Percentiles rank a stretch among this genome's conserved stretches.
Evolutionary conservation across 2,329 filamentous ascomycete species (phyloP).

Genomic region (Colletotrichum euphorbiae): DNA sequence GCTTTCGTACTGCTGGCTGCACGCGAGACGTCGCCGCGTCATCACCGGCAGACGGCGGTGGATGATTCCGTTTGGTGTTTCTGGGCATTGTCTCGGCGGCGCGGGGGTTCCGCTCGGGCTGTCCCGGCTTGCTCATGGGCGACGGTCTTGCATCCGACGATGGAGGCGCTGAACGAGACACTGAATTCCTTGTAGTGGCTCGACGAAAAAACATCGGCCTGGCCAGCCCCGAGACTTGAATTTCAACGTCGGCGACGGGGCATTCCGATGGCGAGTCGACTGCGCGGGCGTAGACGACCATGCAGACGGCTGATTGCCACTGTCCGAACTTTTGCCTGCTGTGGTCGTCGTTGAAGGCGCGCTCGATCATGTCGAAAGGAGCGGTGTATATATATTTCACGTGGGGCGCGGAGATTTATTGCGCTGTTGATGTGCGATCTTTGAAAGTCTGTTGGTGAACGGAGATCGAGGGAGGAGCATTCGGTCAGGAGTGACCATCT

Average conservation of each 20-base stretch:
- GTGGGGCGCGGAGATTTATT: conserved; percentile 63
- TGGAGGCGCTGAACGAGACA: conserved; percentile 63
- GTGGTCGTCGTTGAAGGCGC: conserved; percentile 61
- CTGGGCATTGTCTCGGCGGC: conserved; percentile 7
- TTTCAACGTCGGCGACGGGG: conserved; percentile 59
- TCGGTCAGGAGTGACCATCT: conserved; percentile 60
- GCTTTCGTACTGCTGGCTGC: conserved; percentile 11
- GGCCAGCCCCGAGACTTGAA: conserved; percentile 61
- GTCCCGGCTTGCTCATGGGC: conserved; percentile 50
- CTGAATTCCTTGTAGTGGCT: conserved; percentile 68
- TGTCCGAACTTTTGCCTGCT: conserved; percentile 59
- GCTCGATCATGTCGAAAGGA: conserved; percentile 63
- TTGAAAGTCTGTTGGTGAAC: conserved; percentile 59
- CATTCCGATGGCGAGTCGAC: conserved; percentile 64
- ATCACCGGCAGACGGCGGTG: conserved; percentile 1
- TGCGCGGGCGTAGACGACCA: conserved; percentile 65
- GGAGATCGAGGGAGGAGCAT: conserved; percentile 63
- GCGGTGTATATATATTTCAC: conserved; percentile 60
- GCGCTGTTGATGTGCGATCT: conserved; percentile 64
- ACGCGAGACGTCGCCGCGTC: conserved; percentile 8
- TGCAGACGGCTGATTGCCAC: conserved; percentile 59
- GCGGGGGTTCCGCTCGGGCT: conserved; percentile 48
- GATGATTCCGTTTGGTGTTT: not conserved
- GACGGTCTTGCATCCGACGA: conserved; percentile 57
- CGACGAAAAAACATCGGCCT: conserved; percentile 65